Evolutionary conservation across 345 rosid genomes (phyloP).

Genomic region (Acer negundo): DNA sequence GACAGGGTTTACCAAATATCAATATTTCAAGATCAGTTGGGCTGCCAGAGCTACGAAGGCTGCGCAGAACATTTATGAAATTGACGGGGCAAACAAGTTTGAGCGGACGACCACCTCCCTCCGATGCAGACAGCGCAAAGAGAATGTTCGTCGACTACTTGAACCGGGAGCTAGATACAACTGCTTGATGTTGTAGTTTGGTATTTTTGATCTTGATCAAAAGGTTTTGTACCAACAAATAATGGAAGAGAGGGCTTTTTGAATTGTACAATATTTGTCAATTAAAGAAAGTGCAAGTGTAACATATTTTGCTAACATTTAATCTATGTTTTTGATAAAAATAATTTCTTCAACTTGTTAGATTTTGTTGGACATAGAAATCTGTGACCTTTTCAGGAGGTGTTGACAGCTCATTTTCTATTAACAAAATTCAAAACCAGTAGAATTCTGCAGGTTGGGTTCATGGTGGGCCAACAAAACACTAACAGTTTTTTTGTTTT

Average conservation of each 20-base stretch:
- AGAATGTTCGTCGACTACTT: conserved; percentile 92
- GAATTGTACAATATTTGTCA: neutral
- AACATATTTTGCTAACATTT: neutral
- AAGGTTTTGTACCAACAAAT: neutral
- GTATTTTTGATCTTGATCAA: neutral
- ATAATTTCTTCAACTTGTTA: neutral
- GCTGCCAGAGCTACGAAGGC: conserved; percentile 82
- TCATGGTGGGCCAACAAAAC: neutral
- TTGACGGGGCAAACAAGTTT: conserved; percentile 86
- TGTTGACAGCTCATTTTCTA: neutral
- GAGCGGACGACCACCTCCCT: conserved; percentile 83
- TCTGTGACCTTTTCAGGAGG: neutral
- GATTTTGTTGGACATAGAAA: neutral
- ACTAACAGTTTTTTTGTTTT: too few relatives aligned
- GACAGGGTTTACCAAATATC: conserved; percentile 59
- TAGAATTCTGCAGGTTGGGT: neutral
- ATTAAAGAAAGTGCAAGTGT: neutral
- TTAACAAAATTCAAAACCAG: neutral
- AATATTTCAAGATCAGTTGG: conserved; percentile 71
- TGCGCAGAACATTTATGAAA: conserved; percentile 80
- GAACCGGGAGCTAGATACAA: conserved; percentile 76
- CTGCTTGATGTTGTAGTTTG: conserved; percentile 29
- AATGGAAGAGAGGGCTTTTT: neutral
- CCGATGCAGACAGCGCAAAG: conserved; percentile 85
- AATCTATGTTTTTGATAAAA: neutral